These are phyloP conservation scores for Canavalia ensiformis DNA, from an alignment of 306 rosid genomes.

Conservation along the genomic window DNA sequence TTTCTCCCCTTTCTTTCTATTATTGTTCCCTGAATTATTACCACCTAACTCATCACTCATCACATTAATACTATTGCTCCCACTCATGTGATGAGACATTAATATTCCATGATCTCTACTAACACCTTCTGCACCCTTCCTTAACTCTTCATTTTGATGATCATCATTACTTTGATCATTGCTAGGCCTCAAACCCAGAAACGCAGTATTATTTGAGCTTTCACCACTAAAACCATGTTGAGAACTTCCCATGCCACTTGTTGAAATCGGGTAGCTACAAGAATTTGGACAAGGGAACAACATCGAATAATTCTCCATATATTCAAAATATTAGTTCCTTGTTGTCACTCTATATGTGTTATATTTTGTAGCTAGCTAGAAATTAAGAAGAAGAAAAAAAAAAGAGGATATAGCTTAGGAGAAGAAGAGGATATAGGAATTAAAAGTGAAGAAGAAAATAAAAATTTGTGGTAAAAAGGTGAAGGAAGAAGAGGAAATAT, in stretches of 20 bases:
- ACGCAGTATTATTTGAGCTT: constrained; percentile 47
- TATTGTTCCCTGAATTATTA: neutral
- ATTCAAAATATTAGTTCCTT: neutral
- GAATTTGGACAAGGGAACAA: constrained; percentile 65
- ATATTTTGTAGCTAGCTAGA: neutral
- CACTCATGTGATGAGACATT: constrained; percentile 16
- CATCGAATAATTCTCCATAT: constrained; percentile 68
- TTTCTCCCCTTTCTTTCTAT: constrained; percentile 57
- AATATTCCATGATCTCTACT: neutral
- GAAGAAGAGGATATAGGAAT: neutral
- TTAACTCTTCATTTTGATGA: neutral
- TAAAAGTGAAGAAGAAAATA: constrained; percentile 23
- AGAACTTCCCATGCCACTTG: constrained; percentile 41
- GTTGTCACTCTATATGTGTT: neutral
- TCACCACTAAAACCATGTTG: constrained; percentile 44
- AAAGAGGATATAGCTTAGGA: neutral
- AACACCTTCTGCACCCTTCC: constrained; percentile 2
- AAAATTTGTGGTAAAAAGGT: constrained; percentile 12
- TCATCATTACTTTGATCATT: constrained; percentile 6
- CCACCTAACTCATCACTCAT: constrained; percentile 11
- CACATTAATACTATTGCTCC: neutral
- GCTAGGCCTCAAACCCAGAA: constrained; percentile 49
- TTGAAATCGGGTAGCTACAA: constrained; percentile 44
- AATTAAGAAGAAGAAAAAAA: neutral
- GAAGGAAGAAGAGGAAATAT: constrained; percentile 36